These are phyloP conservation scores for Pseudognaphalium luteoalbum DNA, from an alignment of 129 eudicot genomes.

Conservation along the genomic window DNA sequence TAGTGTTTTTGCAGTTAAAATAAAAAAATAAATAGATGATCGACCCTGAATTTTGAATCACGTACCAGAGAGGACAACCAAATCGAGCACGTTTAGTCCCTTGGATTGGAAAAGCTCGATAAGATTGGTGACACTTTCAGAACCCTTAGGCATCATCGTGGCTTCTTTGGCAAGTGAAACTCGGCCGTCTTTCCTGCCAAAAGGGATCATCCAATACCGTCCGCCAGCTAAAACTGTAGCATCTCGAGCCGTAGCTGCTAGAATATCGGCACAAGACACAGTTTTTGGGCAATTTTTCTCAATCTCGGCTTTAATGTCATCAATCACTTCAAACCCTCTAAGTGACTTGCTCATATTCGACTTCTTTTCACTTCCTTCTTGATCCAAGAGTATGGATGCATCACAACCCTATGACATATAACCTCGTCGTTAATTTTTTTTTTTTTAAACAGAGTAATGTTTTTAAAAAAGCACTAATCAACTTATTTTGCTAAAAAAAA, in stretches of 20 bases:
- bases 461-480: too few relatives aligned
- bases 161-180: slow-evolving; percentile 67
- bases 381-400: slow-evolving; percentile 67
- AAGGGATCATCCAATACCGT: slow-evolving; percentile 72
- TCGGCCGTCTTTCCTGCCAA: slow-evolving; percentile 78
- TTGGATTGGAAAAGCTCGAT: slow-evolving; percentile 78
- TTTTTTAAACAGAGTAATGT: too few relatives aligned
- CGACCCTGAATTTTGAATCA: neutral
- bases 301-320: slow-evolving; percentile 67
- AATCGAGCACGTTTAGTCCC: slow-evolving; percentile 68
- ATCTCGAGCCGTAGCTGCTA: slow-evolving; percentile 68
- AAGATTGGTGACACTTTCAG: slow-evolving; percentile 62
- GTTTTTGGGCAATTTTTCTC: slow-evolving; percentile 74
- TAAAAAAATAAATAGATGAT: too few relatives aligned
- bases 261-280: slow-evolving; percentile 88
- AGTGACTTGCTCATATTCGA: slow-evolving; percentile 63
- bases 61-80: slow-evolving; percentile 83
- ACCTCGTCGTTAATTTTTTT: neutral
- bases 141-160: slow-evolving; percentile 60
- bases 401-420: slow-evolving; percentile 71
- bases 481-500: too few relatives aligned
- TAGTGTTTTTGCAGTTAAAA: too few relatives aligned
- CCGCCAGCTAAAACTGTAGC: slow-evolving; percentile 70
- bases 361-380: slow-evolving; percentile 67
- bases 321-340: slow-evolving; percentile 77